Evolutionary conservation across 1,139 yeast species (phyloP).

Genomic region (Magnusiomyces fungicola): DNA sequence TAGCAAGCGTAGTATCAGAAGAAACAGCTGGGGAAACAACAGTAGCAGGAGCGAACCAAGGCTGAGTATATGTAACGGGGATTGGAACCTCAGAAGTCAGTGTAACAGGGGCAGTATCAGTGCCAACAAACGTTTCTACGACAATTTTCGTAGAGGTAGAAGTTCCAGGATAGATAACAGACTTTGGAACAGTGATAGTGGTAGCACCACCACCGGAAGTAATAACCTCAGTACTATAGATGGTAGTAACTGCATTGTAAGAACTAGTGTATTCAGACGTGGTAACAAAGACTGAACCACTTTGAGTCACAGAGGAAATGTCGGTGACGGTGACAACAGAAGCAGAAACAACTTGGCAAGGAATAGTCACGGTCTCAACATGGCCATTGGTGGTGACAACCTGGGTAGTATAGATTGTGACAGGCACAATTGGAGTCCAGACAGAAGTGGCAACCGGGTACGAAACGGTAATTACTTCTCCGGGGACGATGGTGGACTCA

Average conservation of each 20-base stretch:
- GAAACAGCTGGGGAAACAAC: background rate
- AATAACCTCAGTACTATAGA: background rate
- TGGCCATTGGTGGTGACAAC: background rate
- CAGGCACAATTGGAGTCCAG: conserved; percentile 1
- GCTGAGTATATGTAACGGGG: background rate
- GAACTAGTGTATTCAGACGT: background rate
- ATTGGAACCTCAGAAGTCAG: background rate
- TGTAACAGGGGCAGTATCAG: background rate
- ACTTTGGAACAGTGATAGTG: background rate
- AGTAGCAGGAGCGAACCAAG: background rate
- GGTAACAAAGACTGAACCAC: background rate
- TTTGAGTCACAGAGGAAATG: background rate
- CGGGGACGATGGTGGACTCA: background rate
- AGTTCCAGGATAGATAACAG: background rate
- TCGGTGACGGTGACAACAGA: background rate
- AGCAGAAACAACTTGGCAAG: background rate
- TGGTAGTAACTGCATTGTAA: background rate
- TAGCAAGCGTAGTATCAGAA: background rate
- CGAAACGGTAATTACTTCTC: background rate
- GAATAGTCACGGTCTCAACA: background rate
- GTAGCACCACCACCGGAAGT: background rate
- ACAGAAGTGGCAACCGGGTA: background rate
- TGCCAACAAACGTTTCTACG: background rate
- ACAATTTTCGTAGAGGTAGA: background rate
- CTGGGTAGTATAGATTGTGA: conserved; percentile 4